These are phyloP conservation scores for Macrolepiota fuliginosa DNA, from an alignment of 768 basidiomycete species.

Conservation along the genomic window DNA sequence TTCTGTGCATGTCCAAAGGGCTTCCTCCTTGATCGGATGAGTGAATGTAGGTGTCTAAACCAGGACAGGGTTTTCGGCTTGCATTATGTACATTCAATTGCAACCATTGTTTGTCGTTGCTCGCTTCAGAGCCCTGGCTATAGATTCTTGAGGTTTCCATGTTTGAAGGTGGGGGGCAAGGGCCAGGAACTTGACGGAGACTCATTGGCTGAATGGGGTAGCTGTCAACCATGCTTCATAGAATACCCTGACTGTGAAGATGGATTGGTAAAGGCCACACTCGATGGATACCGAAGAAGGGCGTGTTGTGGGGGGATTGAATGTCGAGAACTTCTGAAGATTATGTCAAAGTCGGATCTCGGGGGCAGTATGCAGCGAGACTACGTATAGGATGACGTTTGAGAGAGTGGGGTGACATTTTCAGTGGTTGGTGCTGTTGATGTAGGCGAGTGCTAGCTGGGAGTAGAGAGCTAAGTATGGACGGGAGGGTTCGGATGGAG, in stretches of 20 bases:
- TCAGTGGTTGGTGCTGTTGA: neutral
- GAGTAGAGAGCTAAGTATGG: neutral
- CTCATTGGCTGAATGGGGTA: neutral
- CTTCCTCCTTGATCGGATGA: slow-evolving; percentile 11
- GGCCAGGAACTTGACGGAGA: neutral
- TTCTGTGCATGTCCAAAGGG: neutral
- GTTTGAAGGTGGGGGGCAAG: neutral
- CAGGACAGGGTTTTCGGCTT: neutral
- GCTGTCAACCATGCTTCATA: slow-evolving; percentile 4
- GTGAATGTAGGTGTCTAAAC: neutral
- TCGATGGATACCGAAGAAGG: neutral
- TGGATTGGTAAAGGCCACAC: neutral
- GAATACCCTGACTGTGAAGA: neutral
- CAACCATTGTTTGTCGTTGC: neutral
- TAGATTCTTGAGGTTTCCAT: neutral
- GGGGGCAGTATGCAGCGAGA: neutral
- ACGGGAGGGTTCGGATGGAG: neutral
- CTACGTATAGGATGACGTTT: neutral
- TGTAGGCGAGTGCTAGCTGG: neutral
- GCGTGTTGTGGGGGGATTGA: neutral
- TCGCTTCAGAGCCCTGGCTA: neutral
- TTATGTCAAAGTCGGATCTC: slow-evolving; percentile 2
- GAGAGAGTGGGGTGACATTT: neutral
- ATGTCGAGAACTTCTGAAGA: neutral
- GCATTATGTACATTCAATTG: neutral